Conservation (phyloP, 2,329 filamentous ascomycete species). For the Ophiostoma quercus region DNA sequence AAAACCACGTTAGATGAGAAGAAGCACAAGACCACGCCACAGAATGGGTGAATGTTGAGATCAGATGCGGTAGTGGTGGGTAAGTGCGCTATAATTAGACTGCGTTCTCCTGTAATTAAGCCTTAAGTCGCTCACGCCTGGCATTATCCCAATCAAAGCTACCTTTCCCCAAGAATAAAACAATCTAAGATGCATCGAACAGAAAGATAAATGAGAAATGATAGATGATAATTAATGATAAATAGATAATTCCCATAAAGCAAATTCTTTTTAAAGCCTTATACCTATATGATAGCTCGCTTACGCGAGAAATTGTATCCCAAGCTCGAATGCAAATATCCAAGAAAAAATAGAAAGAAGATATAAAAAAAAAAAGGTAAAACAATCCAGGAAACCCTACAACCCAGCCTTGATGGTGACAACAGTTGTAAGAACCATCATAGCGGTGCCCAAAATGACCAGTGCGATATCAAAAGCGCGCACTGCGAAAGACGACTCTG, state of each 20-base stretch:
- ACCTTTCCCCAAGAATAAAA: neutral
- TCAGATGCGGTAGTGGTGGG: neutral
- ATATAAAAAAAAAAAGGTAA: neutral
- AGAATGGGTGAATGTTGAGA: neutral
- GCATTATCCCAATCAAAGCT: no score
- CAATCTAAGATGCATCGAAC: neutral
- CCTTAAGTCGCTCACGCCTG: neutral
- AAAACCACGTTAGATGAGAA: no score
- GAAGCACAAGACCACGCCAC: neutral
- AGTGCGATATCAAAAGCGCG: conserved; percentile 42
- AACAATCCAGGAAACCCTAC: no score
- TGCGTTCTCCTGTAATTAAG: neutral
- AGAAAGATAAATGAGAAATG: neutral
- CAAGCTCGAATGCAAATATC: neutral
- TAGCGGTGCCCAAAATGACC: conserved; percentile 30
- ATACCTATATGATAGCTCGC: neutral
- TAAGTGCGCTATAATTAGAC: neutral
- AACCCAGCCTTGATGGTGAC: conserved; percentile 43
- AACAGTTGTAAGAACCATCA: conserved; percentile 66
- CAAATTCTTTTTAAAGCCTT: neutral
- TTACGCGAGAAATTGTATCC: neutral
- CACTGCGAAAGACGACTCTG: conserved; percentile 43
- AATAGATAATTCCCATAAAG: no score
- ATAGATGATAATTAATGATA: neutral
- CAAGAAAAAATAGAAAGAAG: neutral